Conservation (phyloP, 345 rosid species). For the Turritis glabra region DNA sequence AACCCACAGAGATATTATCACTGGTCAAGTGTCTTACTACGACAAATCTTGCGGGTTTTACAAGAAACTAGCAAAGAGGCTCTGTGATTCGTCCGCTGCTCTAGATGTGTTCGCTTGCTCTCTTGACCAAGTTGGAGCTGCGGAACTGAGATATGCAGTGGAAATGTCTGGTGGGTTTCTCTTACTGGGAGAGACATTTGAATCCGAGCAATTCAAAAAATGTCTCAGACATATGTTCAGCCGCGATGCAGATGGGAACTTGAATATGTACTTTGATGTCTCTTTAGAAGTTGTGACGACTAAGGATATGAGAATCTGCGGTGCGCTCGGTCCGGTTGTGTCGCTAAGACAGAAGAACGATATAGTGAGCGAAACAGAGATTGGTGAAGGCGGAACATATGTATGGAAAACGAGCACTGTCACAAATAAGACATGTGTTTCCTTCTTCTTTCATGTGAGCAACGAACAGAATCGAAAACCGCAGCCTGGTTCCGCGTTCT, state of each 20-base stretch:
- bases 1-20: conserved; percentile 80
- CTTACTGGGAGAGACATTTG: conserved; percentile 84
- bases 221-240: conserved; percentile 74
- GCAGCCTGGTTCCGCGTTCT: conserved; percentile 82
- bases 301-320: conserved; percentile 72
- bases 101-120: conserved; percentile 94
- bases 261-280: conserved; percentile 88
- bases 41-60: conserved; percentile 66
- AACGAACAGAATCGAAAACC: conserved; percentile 57
- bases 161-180: conserved; percentile 92
- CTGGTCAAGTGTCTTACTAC: conserved; percentile 59
- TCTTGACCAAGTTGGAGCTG: conserved; percentile 94
- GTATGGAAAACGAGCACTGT: conserved; percentile 79
- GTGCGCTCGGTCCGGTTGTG: conserved; percentile 94
- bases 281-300: conserved; percentile 84
- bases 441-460: conserved; percentile 77
- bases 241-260: conserved; percentile 61
- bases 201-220: conserved; percentile 73
- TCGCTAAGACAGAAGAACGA: conserved; percentile 64
- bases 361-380: conserved; percentile 67
- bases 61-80: conserved; percentile 57
- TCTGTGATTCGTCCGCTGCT: conserved; percentile 61
- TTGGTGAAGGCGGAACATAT: conserved; percentile 82
- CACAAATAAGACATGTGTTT: conserved; percentile 75
- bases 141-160: conserved; percentile 74